These are phyloP conservation scores for Penicillium frequentans DNA, from an alignment of 2,329 filamentous ascomycete genomes.

Conservation along the genomic window DNA sequence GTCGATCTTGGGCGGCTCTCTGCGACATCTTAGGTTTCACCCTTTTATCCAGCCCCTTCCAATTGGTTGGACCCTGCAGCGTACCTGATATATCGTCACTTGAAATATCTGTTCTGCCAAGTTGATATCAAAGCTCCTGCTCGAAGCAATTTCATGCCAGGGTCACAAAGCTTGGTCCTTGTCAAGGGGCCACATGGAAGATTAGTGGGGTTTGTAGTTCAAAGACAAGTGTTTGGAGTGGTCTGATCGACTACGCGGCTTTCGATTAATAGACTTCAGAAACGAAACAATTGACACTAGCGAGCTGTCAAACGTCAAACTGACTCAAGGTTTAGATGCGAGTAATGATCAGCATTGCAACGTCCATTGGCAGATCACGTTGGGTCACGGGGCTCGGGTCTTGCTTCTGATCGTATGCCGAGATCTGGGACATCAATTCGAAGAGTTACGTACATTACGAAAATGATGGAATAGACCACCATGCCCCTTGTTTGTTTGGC, in stretches of 20 bases:
- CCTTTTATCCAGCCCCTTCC: not conserved
- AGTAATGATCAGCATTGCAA: not conserved
- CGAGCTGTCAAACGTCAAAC: not conserved
- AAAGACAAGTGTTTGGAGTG: not conserved
- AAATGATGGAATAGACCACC: not conserved
- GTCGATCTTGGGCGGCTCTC: slow-evolving; percentile 24
- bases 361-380: not conserved
- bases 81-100: slow-evolving; percentile 5
- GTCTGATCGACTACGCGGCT: not conserved
- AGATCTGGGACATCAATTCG: not conserved
- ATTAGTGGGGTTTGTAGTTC: not conserved
- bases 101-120: not conserved
- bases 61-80: slow-evolving; percentile 9
- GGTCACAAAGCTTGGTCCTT: slow-evolving; percentile 2
- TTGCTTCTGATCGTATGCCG: no score
- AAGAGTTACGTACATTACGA: not conserved
- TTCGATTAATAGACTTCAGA: not conserved
- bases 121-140: slow-evolving; percentile 1
- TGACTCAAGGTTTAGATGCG: not conserved
- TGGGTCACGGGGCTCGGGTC: no score
- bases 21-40: slow-evolving; percentile 33
- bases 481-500: not conserved
- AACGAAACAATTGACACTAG: not conserved
- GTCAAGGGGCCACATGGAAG: not conserved
- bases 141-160: slow-evolving; percentile 3